A percentile compares a stretch with the other conserved stretches of the same genome.
phyloP scores from a whole-genome alignment of 1,284 basidiomycete species.

The Microbotryum scabiosae region DNA sequence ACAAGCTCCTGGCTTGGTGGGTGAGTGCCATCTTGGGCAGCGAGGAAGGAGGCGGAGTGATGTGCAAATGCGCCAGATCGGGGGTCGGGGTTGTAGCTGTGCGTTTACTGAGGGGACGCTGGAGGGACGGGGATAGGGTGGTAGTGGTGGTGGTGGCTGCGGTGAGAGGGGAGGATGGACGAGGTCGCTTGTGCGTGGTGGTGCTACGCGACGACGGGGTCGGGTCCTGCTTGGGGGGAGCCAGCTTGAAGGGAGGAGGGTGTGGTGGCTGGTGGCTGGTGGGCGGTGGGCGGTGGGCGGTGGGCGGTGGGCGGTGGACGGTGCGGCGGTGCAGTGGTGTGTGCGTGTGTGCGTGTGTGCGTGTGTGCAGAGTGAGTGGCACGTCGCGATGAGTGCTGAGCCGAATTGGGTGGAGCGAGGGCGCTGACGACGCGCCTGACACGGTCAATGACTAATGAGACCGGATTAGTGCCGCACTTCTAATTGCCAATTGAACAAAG shows the following conservation, averaged over 20 bases:
- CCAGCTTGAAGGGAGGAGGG: slow-evolving; percentile 3
- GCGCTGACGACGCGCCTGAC: too few relatives aligned
- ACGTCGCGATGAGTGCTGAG: too few relatives aligned
- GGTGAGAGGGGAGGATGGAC: slow-evolving; percentile 18
- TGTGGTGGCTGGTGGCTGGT: neutral
- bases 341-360: too few relatives aligned
- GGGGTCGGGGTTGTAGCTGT: neutral
- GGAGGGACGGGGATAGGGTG: neutral
- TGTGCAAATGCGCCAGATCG: slow-evolving; percentile 14
- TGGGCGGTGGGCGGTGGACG: neutral
- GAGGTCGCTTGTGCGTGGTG: slow-evolving; percentile 10
- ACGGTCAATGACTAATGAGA: too few relatives aligned
- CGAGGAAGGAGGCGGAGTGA: slow-evolving; percentile 1
- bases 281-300: neutral
- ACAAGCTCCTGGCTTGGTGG: slow-evolving; percentile 49
- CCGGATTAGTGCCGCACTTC: too few relatives aligned
- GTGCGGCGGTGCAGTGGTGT: too few relatives aligned
- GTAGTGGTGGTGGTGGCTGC: neutral
- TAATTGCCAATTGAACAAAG: too few relatives aligned
- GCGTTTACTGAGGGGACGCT: neutral
- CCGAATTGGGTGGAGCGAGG: too few relatives aligned
- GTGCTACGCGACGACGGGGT: neutral
- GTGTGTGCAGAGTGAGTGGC: too few relatives aligned
- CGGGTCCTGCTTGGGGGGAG: neutral
- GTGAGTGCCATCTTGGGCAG: slow-evolving; percentile 46